Percentiles rank a stretch among this genome's conserved stretches.
Evolutionary conservation across 352 stramenopile genomes (phyloP).

Genomic region (Globisporangium orthogonon): DNA sequence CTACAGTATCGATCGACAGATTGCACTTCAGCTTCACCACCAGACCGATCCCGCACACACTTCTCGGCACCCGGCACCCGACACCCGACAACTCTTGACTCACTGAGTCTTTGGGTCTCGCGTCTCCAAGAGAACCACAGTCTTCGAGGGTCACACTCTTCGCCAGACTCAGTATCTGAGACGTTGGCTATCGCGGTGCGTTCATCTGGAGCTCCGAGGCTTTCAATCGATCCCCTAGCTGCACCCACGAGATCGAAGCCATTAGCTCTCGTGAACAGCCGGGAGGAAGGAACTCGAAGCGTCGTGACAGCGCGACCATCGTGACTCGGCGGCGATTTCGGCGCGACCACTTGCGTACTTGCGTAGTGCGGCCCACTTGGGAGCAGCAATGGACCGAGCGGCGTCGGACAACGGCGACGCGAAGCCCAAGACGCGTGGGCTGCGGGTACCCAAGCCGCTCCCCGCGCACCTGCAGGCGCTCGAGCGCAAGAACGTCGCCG

Average conservation of each 20-base stretch:
- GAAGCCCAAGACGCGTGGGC: constrained; percentile 3
- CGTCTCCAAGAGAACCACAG: neutral
- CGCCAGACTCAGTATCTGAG: neutral
- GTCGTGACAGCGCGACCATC: neutral
- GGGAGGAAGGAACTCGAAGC: neutral
- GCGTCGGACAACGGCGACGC: neutral
- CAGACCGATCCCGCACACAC: too few relatives aligned
- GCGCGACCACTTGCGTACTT: neutral
- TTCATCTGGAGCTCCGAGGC: neutral
- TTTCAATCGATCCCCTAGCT: neutral
- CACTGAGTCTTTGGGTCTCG: too few relatives aligned
- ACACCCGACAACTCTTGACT: too few relatives aligned
- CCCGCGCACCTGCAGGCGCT: constrained; percentile 14
- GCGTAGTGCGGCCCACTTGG: neutral
- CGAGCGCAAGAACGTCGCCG: constrained; percentile 4
- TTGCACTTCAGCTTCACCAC: too few relatives aligned
- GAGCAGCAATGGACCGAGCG: neutral
- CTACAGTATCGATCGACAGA: too few relatives aligned
- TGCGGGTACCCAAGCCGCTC: constrained; percentile 13
- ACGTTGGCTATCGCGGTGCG: neutral
- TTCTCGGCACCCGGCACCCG: too few relatives aligned
- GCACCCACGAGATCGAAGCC: too few relatives aligned
- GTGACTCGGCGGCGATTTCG: neutral
- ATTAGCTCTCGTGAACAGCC: too few relatives aligned
- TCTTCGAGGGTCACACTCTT: neutral